phyloP scores from a whole-genome alignment of 1,284 basidiomycete species.

The Cryptococcus sp. region DNA sequence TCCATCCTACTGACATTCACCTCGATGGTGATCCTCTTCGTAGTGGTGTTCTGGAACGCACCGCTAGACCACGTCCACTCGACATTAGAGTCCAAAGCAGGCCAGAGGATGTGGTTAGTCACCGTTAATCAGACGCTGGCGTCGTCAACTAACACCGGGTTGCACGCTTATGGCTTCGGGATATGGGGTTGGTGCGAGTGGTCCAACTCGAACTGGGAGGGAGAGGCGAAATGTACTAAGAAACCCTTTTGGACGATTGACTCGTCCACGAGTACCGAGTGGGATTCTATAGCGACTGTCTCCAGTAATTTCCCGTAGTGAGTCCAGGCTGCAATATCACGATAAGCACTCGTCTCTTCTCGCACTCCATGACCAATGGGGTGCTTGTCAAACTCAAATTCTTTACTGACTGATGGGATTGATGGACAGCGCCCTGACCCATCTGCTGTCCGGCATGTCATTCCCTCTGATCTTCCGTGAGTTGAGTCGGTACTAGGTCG shows the following conservation, averaged over 20 bases:
- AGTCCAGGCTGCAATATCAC: not conserved
- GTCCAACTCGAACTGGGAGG: conserved; percentile 12
- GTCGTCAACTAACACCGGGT: not conserved
- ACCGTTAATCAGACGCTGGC: conserved; percentile 14
- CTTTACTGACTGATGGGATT: not conserved
- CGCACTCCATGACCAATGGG: not conserved
- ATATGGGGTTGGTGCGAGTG: conserved; percentile 26
- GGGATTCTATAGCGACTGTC: conserved; percentile 12
- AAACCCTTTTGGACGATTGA: conserved; percentile 12
- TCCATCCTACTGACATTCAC: conserved; percentile 15
- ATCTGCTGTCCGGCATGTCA: conserved; percentile 9
- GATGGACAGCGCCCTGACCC: conserved; percentile 6
- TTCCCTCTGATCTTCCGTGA: conserved; percentile 14
- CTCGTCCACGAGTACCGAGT: not conserved
- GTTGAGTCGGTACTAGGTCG: not conserved
- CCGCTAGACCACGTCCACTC: conserved; percentile 17
- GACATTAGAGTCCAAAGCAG: conserved; percentile 16
- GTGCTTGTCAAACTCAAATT: not conserved
- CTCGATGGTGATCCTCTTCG: conserved; percentile 13
- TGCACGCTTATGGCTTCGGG: conserved; percentile 21
- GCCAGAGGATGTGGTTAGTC: conserved; percentile 13
- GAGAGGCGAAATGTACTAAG: conserved; percentile 18
- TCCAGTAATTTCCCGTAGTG: conserved; percentile 13
- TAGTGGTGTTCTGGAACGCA: conserved; percentile 18
- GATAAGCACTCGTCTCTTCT: not conserved